A percentile compares a stretch with the other conserved stretches of the same genome.
Evolutionary conservation across 495 filamentous ascomycete species (phyloP).

Genomic region (Xylaria curta): DNA sequence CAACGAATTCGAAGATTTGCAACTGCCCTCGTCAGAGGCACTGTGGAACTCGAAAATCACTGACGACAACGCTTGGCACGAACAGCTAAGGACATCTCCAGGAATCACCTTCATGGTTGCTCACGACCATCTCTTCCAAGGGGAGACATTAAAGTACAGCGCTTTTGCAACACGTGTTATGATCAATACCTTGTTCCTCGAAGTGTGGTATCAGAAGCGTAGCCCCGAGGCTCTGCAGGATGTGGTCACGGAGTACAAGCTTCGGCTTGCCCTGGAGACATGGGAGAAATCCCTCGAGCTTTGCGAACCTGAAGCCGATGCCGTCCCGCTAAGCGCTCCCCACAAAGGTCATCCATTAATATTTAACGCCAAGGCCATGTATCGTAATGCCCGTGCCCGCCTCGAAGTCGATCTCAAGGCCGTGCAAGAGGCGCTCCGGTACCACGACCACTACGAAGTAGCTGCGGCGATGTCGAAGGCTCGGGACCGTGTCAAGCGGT

Average conservation of each 20-base stretch:
- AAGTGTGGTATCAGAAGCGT: constrained; percentile 98
- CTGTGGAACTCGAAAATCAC: constrained; percentile 87
- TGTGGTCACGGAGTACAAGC: constrained; percentile 97
- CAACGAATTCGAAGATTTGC: constrained; percentile 93
- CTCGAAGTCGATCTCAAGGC: constrained; percentile 94
- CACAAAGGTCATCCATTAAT: constrained; percentile 98
- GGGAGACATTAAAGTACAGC: constrained; percentile 89
- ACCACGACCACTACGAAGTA: constrained; percentile 96
- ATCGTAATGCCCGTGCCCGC: constrained; percentile 90
- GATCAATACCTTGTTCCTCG: constrained; percentile 98
- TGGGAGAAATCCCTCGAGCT: constrained; percentile 96
- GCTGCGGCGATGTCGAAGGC: constrained; percentile 95
- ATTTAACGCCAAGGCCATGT: constrained; percentile 98
- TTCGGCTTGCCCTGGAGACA: constrained; percentile 92
- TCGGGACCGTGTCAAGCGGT: constrained; percentile 89
- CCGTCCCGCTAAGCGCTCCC: constrained; percentile 89
- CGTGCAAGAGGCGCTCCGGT: constrained; percentile 94
- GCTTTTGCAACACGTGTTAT: constrained; percentile 97
- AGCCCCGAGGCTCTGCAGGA: constrained; percentile 95
- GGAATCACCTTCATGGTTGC: constrained; percentile 88
- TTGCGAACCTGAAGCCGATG: constrained; percentile 90
- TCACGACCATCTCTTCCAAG: constrained; percentile 93
- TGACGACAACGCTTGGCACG: constrained; percentile 84
- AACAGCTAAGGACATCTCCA: constrained; percentile 71
- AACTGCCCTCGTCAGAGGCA: constrained; percentile 91